Conservation (phyloP, 805 yeast genomes). For the Nakazawaea molendinolei region DNA sequence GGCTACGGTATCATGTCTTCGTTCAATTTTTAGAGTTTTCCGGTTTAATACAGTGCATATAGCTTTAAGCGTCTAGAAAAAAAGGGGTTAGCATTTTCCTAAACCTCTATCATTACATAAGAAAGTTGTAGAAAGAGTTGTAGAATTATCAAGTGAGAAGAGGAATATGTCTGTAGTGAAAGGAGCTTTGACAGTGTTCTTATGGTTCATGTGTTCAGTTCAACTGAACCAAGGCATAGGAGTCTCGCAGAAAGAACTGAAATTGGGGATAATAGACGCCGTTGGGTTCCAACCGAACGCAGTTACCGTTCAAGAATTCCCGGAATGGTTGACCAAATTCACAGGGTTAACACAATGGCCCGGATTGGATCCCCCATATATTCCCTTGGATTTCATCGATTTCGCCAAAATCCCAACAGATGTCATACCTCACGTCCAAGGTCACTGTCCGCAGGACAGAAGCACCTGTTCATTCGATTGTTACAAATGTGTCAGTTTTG, state of each 20-base stretch:
- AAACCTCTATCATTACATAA: too few relatives aligned
- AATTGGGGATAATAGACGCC: constrained; percentile 8
- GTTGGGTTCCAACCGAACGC: constrained; percentile 11
- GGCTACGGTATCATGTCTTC: constrained; percentile 46
- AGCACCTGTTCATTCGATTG: constrained; percentile 82
- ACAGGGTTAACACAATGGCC: constrained; percentile 84
- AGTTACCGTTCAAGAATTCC: constrained; percentile 33
- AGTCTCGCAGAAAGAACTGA: not conserved
- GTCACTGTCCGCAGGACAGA: constrained; percentile 49
- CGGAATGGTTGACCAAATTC: constrained; percentile 69
- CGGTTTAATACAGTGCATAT: not conserved
- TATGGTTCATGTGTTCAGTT: too few relatives aligned
- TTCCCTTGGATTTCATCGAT: constrained; percentile 69
- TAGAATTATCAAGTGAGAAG: too few relatives aligned
- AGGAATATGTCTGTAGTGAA: too few relatives aligned
- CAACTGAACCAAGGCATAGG: too few relatives aligned
- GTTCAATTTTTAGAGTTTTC: not conserved
- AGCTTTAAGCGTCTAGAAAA: not conserved
- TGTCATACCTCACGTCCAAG: constrained; percentile 43
- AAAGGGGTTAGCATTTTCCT: too few relatives aligned
- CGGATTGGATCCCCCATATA: constrained; percentile 78
- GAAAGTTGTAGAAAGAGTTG: too few relatives aligned
- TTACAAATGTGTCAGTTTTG: constrained; percentile 63
- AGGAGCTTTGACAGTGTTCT: too few relatives aligned
- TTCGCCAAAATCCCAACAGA: constrained; percentile 41